These are phyloP conservation scores for Phytopythium litorale DNA, from an alignment of 352 stramenopile genomes.

Conservation along the genomic window DNA sequence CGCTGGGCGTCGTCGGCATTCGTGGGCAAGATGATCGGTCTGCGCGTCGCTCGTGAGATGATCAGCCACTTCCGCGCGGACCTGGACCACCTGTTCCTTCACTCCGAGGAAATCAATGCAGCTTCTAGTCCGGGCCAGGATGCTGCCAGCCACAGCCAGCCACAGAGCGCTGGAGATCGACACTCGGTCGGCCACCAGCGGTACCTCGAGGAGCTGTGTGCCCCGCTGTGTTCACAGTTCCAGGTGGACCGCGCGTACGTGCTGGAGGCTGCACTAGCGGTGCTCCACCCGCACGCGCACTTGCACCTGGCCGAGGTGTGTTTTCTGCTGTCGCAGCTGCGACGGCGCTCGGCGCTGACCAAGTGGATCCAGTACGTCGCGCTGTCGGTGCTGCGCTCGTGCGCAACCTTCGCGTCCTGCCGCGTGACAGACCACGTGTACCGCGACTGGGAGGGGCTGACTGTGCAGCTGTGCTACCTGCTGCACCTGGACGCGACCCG, in stretches of 20 bases:
- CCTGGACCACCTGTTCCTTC: constrained; percentile 43
- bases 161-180: constrained; percentile 7
- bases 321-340: constrained; percentile 68
- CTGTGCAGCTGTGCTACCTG: constrained; percentile 78
- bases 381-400: constrained; percentile 77
- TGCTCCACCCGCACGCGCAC: constrained; percentile 79
- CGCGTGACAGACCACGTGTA: constrained; percentile 73
- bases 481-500: constrained; percentile 58
- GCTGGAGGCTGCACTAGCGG: constrained; percentile 66
- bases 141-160: not conserved
- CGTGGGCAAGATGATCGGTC: constrained; percentile 85
- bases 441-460: constrained; percentile 79
- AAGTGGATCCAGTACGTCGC: constrained; percentile 85
- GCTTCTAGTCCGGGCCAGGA: not conserved
- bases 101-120: constrained; percentile 10
- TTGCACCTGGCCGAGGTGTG: constrained; percentile 81
- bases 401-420: constrained; percentile 72
- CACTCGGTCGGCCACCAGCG: constrained; percentile 42
- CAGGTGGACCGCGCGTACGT: constrained; percentile 78
- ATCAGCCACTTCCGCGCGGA: constrained; percentile 78
- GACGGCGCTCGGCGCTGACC: constrained; percentile 41
- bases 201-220: constrained; percentile 73
- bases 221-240: constrained; percentile 73
- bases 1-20: constrained; percentile 82
- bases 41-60: constrained; percentile 80